These are phyloP conservation scores for Leccinum arenicola DNA, from an alignment of 768 basidiomycete genomes.

Conservation along the genomic window DNA sequence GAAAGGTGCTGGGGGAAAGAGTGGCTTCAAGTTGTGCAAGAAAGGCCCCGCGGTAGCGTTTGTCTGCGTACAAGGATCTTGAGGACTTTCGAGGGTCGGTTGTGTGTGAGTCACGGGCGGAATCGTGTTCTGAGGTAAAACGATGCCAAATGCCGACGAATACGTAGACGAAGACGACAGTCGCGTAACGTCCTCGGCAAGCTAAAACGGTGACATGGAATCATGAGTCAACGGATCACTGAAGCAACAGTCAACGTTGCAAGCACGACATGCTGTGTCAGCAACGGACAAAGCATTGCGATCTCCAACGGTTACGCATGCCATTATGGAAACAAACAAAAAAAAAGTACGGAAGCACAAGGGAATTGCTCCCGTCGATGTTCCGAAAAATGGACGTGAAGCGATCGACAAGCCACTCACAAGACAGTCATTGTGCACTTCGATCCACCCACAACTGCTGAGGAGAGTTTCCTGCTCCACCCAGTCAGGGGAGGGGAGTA, in stretches of 20 bases:
- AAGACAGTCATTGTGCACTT: slow-evolving; percentile 61
- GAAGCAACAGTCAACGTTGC: background rate
- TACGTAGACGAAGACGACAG: slow-evolving; percentile 41
- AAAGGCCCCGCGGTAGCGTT: slow-evolving; percentile 29
- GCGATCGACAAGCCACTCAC: slow-evolving; percentile 45
- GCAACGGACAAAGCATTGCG: slow-evolving; percentile 5
- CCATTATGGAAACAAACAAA: slow-evolving; percentile 1
- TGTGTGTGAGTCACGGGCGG: slow-evolving; percentile 27
- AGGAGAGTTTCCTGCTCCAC: slow-evolving; percentile 70
- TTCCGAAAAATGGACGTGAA: background rate
- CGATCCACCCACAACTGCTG: slow-evolving; percentile 70
- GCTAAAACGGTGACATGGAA: slow-evolving; percentile 21
- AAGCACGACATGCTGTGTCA: slow-evolving; percentile 8
- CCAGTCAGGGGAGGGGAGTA: slow-evolving; percentile 74
- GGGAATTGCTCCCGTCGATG: background rate
- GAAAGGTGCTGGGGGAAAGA: slow-evolving; percentile 77
- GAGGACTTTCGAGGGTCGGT: slow-evolving; percentile 25
- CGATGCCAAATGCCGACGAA: slow-evolving; percentile 44
- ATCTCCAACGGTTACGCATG: background rate
- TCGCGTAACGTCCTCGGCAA: slow-evolving; percentile 21
- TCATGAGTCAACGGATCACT: slow-evolving; percentile 16
- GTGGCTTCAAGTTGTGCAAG: slow-evolving; percentile 52
- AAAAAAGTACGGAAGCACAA: slow-evolving; percentile 1
- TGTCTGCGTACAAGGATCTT: slow-evolving; percentile 25
- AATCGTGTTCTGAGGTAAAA: slow-evolving; percentile 33